Conservation (phyloP, 495 filamentous ascomycete species). For the Podospora sp. region DNA sequence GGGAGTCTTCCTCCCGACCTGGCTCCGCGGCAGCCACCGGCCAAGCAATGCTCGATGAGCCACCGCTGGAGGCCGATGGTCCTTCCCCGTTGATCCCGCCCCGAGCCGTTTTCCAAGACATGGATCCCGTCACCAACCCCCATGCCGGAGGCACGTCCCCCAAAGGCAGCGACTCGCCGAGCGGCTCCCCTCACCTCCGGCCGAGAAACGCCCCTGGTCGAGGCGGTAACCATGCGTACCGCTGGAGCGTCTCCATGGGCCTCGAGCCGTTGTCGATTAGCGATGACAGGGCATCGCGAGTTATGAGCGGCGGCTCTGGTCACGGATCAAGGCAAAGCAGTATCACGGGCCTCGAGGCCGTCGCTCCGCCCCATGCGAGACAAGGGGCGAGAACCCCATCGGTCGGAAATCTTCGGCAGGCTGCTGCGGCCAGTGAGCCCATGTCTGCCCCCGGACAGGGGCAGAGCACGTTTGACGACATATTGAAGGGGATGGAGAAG, state of each 20-base stretch:
- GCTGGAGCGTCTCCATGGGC: constrained; percentile 50
- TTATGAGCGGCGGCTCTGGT: constrained; percentile 14
- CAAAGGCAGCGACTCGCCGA: constrained; percentile 20
- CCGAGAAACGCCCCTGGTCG: constrained; percentile 36
- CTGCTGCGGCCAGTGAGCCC: constrained; percentile 37
- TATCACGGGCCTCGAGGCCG: background rate
- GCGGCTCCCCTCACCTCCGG: constrained; percentile 36
- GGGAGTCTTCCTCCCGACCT: constrained; percentile 44
- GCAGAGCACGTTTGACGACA: constrained; percentile 62
- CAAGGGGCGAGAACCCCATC: background rate
- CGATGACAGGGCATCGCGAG: constrained; percentile 11
- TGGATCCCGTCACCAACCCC: constrained; percentile 29
- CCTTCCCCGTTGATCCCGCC: constrained; percentile 44
- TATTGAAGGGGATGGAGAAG: constrained; percentile 56
- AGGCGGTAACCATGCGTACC: constrained; percentile 32
- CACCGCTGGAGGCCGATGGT: constrained; percentile 20
- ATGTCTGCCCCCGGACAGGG: background rate
- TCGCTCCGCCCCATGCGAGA: background rate
- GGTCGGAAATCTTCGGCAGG: background rate
- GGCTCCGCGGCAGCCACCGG: constrained; percentile 11
- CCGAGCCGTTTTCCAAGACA: constrained; percentile 35
- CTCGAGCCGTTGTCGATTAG: constrained; percentile 43
- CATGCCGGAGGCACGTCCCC: background rate
- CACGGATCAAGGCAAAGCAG: constrained; percentile 6
- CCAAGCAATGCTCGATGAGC: background rate